A percentile compares a stretch with the other conserved stretches of the same genome.
These are phyloP conservation scores for Glebionis coronaria DNA, from an alignment of 129 eudicot species.

Conservation along the genomic window DNA sequence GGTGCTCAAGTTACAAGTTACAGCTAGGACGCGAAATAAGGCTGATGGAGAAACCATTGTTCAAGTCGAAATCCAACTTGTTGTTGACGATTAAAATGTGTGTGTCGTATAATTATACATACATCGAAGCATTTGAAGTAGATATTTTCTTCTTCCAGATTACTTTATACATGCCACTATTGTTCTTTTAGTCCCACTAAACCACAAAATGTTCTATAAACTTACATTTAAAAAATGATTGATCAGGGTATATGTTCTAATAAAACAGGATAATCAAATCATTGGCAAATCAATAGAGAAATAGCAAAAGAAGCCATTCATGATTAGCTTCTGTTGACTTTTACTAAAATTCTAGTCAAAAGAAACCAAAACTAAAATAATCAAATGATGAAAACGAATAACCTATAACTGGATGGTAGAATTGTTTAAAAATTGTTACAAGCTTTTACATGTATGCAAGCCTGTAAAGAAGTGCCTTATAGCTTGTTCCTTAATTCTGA, in stretches of 20 bases:
- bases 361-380: not conserved
- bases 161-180: constrained; percentile 16
- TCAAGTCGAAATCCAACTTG: too few species aligned
- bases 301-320: constrained; percentile 18
- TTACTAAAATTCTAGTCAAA: constrained; percentile 17
- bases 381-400: constrained; percentile 6
- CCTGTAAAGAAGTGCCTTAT: constrained; percentile 35
- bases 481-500: constrained; percentile 17
- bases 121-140: not conserved
- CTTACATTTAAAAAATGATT: not conserved
- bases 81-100: not conserved
- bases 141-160: constrained; percentile 13
- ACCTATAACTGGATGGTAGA: constrained; percentile 14
- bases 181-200: constrained; percentile 25
- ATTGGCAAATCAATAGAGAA: constrained; percentile 14
- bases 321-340: constrained; percentile 21
- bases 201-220: not conserved
- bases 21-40: too few species aligned
- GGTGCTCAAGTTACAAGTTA: too few species aligned
- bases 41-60: too few species aligned
- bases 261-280: constrained; percentile 21
- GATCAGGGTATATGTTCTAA: constrained; percentile 34
- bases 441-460: constrained; percentile 26
- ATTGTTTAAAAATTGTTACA: constrained; percentile 8
- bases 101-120: not conserved